These are phyloP conservation scores for Phytophthora pluvialis DNA, from an alignment of 352 stramenopile species.

Conservation along the genomic window DNA sequence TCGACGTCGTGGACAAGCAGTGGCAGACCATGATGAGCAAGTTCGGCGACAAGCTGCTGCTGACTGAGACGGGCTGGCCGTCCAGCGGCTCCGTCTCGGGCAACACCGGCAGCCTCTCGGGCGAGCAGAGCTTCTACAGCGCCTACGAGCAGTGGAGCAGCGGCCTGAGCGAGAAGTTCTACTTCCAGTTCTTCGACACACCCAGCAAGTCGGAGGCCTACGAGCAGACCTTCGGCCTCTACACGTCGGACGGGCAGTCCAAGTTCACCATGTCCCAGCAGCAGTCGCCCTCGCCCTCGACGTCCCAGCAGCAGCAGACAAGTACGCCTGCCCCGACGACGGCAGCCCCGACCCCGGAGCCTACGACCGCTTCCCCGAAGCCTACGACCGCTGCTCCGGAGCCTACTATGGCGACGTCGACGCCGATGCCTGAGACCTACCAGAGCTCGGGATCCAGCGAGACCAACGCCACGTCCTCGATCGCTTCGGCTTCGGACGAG, in stretches of 20 bases:
- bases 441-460: conserved; percentile 25
- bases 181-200: conserved; percentile 84
- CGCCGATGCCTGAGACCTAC: conserved; percentile 21
- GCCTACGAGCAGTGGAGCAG: conserved; percentile 68
- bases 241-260: conserved; percentile 44
- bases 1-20: conserved; percentile 56
- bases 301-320: conserved; percentile 25
- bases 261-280: conserved; percentile 60
- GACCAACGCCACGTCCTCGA: conserved; percentile 25
- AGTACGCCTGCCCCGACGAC: conserved; percentile 14
- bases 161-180: conserved; percentile 62
- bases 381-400: conserved; percentile 13
- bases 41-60: conserved; percentile 56
- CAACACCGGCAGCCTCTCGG: conserved; percentile 46
- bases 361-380: conserved; percentile 14
- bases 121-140: conserved; percentile 56
- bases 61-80: conserved; percentile 66
- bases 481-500: conserved; percentile 19
- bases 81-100: conserved; percentile 37
- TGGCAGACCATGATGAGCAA: conserved; percentile 54
- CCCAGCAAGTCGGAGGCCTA: conserved; percentile 46
- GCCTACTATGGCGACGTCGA: conserved; percentile 16
- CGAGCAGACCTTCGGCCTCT: conserved; percentile 64
- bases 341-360: conserved; percentile 12
- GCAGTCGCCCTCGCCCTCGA: conserved; percentile 12